Evolutionary conservation across 305 asterid genomes (phyloP), one percentile per base, ranked within the genome.

Genomic region (Fraxinus sp.): DNA sequence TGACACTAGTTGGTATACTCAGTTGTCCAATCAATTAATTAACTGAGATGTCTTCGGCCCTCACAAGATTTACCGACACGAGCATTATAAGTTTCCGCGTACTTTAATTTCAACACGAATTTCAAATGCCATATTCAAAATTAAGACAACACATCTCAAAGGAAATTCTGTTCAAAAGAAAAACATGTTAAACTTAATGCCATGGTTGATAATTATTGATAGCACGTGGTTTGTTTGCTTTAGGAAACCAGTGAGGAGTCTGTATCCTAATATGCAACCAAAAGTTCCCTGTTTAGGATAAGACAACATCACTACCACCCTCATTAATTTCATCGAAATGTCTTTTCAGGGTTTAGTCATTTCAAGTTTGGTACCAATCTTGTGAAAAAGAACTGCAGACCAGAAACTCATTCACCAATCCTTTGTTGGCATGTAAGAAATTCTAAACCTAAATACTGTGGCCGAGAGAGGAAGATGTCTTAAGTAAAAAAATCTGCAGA

Each of bases 311-410:
- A 18, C 3, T 28, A n/a, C 68, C 33, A 4, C 7, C 33, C 33
- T 66, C 33, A 22, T 66, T 66, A 66, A 22, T 22, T 66, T 22
- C 73, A 66, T 66, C 35, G 36, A 66, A 66, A 62, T 8, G 32
- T 8, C 16, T 18, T 62, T 62, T 62, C 70, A n/a, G 13, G 70
- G 78, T 82, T 59, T 32, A 41, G 85, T 87, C 88, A 73, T 66
- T 80, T 80, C 86, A 30, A 49, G 75, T 79, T 84, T 36, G 83
- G 83, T 82, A 64, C 82, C 57, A 78, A 71, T 33, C 49, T 43
- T 8, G 49, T 36, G 9, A 37, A 5, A 37, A 37, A 1, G 41
- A 5, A 33, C 35, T 10, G 7, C 78, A 11, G 55, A 13, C 57
- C 76, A 35, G 9, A 55, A 57, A 57, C 3, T 57, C 28, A 57